Evolutionary conservation across 129 eudicot species (phyloP).

Genomic region (Dittrichia graveolens): DNA sequence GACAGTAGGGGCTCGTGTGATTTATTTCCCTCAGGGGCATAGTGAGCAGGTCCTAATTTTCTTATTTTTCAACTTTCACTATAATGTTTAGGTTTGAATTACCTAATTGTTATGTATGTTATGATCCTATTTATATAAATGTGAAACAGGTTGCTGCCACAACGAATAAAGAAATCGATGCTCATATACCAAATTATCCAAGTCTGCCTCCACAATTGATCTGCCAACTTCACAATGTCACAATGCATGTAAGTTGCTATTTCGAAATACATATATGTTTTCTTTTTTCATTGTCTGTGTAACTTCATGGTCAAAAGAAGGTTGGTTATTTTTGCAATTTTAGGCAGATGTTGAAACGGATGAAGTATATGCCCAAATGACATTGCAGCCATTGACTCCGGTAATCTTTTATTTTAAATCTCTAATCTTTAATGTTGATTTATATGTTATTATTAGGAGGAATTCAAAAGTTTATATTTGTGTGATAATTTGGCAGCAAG

Average conservation of each 20-base stretch:
- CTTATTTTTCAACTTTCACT: background rate
- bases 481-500: constrained; percentile 57
- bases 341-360: constrained; percentile 99
- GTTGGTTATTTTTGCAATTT: constrained; percentile 32
- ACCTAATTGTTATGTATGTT: background rate
- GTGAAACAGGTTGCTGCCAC: constrained; percentile 40
- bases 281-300: background rate
- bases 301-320: background rate
- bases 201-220: constrained; percentile 40
- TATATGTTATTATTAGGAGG: background rate
- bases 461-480: background rate
- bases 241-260: constrained; percentile 44
- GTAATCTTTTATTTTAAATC: constrained; percentile 36
- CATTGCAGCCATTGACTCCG: constrained; percentile 93
- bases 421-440: background rate
- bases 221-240: constrained; percentile 52
- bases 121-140: constrained; percentile 24
- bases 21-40: constrained; percentile 99
- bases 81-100: background rate
- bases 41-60: constrained; percentile 78
- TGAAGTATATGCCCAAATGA: constrained; percentile 99
- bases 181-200: constrained; percentile 43
- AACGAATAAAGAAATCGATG: constrained; percentile 39
- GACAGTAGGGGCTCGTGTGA: constrained; percentile 71
- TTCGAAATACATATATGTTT: background rate